Percentiles rank a stretch among this genome's conserved stretches.
phyloP scores from a whole-genome alignment of 2,329 filamentous ascomycete genomes.

The Leptodontidium sp. region DNA sequence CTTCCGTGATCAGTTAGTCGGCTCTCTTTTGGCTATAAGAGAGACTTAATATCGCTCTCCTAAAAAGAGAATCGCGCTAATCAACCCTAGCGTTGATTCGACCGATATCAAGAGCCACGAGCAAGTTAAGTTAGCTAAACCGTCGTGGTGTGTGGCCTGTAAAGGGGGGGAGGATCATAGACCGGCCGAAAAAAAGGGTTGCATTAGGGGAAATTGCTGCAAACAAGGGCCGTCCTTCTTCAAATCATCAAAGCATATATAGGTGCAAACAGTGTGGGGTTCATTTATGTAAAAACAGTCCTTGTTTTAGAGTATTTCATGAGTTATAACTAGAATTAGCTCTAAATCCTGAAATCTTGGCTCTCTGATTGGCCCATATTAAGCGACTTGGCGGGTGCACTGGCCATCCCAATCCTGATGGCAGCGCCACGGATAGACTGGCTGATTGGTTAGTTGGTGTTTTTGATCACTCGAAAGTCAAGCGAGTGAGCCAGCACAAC shows the following conservation, averaged over 20 bases:
- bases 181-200: too few species aligned
- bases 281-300: neutral
- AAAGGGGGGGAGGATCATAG: neutral
- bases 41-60: neutral
- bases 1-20: slow-evolving; percentile 4
- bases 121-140: neutral
- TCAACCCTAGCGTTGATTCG: neutral
- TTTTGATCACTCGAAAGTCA: too few species aligned
- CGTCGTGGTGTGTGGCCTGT: neutral
- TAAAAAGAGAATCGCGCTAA: neutral
- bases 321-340: neutral
- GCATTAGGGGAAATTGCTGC: neutral
- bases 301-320: slow-evolving; percentile 5
- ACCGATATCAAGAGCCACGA: neutral
- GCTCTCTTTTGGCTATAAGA: neutral
- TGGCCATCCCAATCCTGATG: neutral
- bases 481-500: too few species aligned
- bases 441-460: too few species aligned
- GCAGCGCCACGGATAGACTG: slow-evolving; percentile 14
- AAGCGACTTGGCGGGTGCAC: neutral
- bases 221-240: neutral
- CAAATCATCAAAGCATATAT: neutral
- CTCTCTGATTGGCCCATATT: neutral
- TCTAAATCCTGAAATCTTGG: neutral
- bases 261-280: neutral